phyloP scores from a whole-genome alignment of 345 rosid species.

The Streptanthus diversifolius region DNA sequence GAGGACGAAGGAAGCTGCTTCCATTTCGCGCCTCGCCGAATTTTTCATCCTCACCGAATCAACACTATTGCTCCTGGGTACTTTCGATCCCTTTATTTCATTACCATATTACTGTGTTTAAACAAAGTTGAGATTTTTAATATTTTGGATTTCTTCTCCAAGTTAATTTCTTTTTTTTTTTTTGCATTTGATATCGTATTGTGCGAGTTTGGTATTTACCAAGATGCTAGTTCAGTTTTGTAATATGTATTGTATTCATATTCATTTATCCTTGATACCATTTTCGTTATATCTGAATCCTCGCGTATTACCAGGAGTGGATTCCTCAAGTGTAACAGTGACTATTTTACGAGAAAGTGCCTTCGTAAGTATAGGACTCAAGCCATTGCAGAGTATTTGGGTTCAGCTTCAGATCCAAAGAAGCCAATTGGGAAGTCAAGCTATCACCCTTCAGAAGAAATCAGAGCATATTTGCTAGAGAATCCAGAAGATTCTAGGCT shows the following conservation, averaged over 20 bases:
- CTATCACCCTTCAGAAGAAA: conserved; percentile 86
- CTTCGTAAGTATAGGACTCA: conserved; percentile 46
- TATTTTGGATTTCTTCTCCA: background rate
- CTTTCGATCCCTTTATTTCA: background rate
- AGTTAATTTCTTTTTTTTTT: background rate
- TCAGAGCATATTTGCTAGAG: conserved; percentile 43
- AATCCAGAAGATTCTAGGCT: conserved; percentile 51
- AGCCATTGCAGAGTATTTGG: conserved; percentile 61
- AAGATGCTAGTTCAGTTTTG: background rate
- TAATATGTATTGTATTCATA: background rate
- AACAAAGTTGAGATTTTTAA: conserved; percentile 1
- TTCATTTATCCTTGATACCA: background rate
- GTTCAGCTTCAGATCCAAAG: conserved; percentile 56
- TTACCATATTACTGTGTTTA: background rate
- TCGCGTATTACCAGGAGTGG: conserved; percentile 37
- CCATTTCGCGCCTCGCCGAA: conserved; percentile 41
- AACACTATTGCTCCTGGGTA: conserved; percentile 46
- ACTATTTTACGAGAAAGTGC: conserved; percentile 37
- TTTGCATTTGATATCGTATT: background rate
- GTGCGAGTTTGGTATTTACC: background rate
- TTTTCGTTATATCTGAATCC: background rate
- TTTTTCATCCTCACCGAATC: conserved; percentile 35
- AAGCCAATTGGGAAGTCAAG: conserved; percentile 43
- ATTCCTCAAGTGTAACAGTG: conserved; percentile 38
- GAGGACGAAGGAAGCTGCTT: conserved; percentile 44